A percentile compares a stretch with the other conserved stretches of the same genome.
These are phyloP conservation scores for Torulaspora microellipsoides DNA, from an alignment of 805 yeast genomes.

Conservation along the genomic window DNA sequence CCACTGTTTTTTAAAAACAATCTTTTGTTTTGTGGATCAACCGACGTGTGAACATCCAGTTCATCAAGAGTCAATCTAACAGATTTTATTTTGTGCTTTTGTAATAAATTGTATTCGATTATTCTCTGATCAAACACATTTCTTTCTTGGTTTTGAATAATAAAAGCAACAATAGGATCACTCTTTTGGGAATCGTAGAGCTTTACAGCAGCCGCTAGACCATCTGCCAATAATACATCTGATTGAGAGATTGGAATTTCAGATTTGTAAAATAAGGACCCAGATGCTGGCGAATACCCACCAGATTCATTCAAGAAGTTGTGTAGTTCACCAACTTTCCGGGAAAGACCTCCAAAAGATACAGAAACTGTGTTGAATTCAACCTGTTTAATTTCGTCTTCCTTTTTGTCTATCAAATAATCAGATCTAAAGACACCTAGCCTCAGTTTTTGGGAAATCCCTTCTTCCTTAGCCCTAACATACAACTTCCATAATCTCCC, in stretches of 20 bases:
- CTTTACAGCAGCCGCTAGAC: conserved; percentile 61
- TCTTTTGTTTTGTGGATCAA: conserved; percentile 40
- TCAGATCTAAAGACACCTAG: conserved; percentile 89
- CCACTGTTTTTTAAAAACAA: conserved; percentile 50
- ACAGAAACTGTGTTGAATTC: conserved; percentile 96
- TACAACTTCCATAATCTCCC: conserved; percentile 68
- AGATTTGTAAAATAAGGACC: conserved; percentile 41
- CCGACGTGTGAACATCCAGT: conserved; percentile 41
- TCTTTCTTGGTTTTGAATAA: conserved; percentile 81
- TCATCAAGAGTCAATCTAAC: conserved; percentile 65
- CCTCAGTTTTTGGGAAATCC: conserved; percentile 60
- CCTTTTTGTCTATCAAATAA: conserved; percentile 59
- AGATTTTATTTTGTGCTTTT: conserved; percentile 52
- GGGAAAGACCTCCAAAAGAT: conserved; percentile 86
- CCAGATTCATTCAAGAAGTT: conserved; percentile 57
- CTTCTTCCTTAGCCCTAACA: conserved; percentile 42
- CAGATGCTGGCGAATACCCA: conserved; percentile 42
- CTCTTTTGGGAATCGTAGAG: conserved; percentile 41
- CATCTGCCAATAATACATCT: conserved; percentile 53
- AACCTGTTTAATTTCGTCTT: conserved; percentile 71
- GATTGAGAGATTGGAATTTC: conserved; percentile 66
- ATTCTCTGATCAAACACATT: conserved; percentile 90
- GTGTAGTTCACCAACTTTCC: conserved; percentile 76
- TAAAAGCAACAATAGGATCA: conserved; percentile 59
- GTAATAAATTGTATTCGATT: conserved; percentile 65